These are phyloP conservation scores for Lepidium campestre DNA, from an alignment of 441 rosid genomes.

Conservation along the genomic window DNA sequence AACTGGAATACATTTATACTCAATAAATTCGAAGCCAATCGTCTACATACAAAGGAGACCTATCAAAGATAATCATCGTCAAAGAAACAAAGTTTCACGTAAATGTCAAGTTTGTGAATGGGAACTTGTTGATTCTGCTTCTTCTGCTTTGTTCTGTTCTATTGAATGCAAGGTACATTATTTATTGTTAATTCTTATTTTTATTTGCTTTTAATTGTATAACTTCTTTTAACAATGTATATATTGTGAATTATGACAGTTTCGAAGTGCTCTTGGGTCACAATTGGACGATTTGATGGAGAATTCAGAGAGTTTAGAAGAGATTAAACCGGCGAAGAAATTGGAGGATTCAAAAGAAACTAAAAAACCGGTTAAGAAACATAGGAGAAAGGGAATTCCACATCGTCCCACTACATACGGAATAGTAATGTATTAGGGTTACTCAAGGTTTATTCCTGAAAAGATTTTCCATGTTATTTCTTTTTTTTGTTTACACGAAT, in stretches of 20 bases:
- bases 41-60: slow-evolving; percentile 10
- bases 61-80: not conserved
- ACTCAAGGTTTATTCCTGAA: not conserved
- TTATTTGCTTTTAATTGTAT: not conserved
- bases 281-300: slow-evolving; percentile 14
- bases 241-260: not conserved
- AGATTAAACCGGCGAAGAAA: too few relatives aligned
- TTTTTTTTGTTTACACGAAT: not conserved
- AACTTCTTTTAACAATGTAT: not conserved
- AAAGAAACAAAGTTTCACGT: not conserved
- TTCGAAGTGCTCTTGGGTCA: not conserved
- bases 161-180: slow-evolving; percentile 25
- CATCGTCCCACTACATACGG: too few relatives aligned
- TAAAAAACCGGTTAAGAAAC: not conserved
- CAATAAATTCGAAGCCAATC: not conserved
- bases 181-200: not conserved
- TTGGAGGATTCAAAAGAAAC: not conserved
- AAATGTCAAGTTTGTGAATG: slow-evolving; percentile 19
- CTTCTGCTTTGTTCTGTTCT: slow-evolving; percentile 20
- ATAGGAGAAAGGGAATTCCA: slow-evolving; percentile 16
- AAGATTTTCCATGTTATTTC: not conserved
- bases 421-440: too few relatives aligned
- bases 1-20: not conserved
- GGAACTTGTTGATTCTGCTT: slow-evolving; percentile 5
- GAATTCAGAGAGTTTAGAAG: not conserved